These are phyloP conservation scores for Cyclotella sp. DNA, from an alignment of 108 stramenopile genomes.

Conservation along the genomic window DNA sequence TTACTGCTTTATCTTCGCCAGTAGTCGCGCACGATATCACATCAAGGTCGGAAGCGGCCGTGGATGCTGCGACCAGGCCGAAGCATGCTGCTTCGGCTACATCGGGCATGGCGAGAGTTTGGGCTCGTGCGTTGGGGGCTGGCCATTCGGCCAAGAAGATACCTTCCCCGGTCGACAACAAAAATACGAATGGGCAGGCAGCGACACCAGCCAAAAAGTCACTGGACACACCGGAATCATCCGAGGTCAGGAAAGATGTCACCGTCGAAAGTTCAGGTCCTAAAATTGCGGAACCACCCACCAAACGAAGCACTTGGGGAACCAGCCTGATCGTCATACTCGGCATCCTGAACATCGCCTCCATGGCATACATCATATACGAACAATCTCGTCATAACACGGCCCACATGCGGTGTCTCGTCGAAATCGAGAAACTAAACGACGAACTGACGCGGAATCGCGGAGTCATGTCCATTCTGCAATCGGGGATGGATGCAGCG, in stretches of 20 bases:
- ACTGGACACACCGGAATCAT: neutral
- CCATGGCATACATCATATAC: slow-evolving; percentile 10
- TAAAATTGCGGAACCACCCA: neutral
- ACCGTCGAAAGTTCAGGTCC: neutral
- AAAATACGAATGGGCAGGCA: neutral
- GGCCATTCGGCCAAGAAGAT: neutral
- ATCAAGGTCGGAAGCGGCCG: neutral
- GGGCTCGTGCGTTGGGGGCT: neutral
- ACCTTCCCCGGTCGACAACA: slow-evolving; percentile 1
- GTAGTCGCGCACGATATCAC: no score
- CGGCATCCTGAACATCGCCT: slow-evolving; percentile 11
- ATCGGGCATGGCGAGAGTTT: neutral
- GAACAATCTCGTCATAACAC: slow-evolving; percentile 14
- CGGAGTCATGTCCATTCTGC: slow-evolving; percentile 8
- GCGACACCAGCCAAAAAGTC: neutral
- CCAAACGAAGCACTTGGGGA: neutral
- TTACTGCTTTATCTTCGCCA: no score
- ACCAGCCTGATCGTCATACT: neutral
- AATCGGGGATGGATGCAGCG: slow-evolving; percentile 27
- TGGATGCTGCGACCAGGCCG: neutral
- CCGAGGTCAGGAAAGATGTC: neutral
- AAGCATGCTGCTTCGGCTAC: neutral
- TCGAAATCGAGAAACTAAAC: slow-evolving; percentile 15
- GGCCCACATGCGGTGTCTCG: slow-evolving; percentile 9
- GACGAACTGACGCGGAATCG: slow-evolving; percentile 16